phyloP scores from a whole-genome alignment of 768 basidiomycete species.

The Hypsizygus marmoreus region DNA sequence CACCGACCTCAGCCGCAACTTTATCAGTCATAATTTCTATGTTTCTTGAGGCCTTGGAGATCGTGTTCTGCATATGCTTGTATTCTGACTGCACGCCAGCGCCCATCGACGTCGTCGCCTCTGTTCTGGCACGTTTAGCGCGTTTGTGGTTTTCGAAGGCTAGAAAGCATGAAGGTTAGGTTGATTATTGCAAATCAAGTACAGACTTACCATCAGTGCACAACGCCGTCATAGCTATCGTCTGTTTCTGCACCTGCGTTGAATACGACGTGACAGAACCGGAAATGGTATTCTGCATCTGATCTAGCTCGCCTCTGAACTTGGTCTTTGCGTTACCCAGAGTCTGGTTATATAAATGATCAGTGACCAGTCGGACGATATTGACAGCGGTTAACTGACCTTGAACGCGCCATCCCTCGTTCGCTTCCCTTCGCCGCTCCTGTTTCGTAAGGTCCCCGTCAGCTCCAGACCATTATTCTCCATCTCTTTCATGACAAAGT shows the following conservation, averaged over 20 bases:
- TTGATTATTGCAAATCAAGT: background rate
- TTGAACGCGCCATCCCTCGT: constrained; percentile 60
- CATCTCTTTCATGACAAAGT: constrained; percentile 42
- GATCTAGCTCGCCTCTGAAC: constrained; percentile 42
- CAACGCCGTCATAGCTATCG: constrained; percentile 43
- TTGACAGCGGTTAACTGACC: constrained; percentile 36
- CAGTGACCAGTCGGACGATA: background rate
- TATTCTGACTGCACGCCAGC: constrained; percentile 55
- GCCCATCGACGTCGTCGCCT: constrained; percentile 52
- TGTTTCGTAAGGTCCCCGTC: constrained; percentile 41
- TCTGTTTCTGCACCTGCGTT: constrained; percentile 50
- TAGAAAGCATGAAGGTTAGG: constrained; percentile 21
- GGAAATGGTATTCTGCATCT: constrained; percentile 45
- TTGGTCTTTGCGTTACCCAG: constrained; percentile 38
- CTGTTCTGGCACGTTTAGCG: constrained; percentile 69
- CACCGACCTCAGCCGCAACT: constrained; percentile 57
- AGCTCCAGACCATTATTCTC: constrained; percentile 44
- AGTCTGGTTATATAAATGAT: constrained; percentile 34
- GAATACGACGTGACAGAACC: constrained; percentile 54
- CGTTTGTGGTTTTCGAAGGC: constrained; percentile 63
- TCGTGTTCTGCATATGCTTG: constrained; percentile 48
- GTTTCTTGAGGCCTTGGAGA: constrained; percentile 53
- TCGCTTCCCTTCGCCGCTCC: constrained; percentile 52
- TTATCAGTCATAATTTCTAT: constrained; percentile 22
- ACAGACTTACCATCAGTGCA: constrained; percentile 45